Base-by-base conservation (phyloP, 352 stramenopile genomes). In the Plasmopara muralis region DNA sequence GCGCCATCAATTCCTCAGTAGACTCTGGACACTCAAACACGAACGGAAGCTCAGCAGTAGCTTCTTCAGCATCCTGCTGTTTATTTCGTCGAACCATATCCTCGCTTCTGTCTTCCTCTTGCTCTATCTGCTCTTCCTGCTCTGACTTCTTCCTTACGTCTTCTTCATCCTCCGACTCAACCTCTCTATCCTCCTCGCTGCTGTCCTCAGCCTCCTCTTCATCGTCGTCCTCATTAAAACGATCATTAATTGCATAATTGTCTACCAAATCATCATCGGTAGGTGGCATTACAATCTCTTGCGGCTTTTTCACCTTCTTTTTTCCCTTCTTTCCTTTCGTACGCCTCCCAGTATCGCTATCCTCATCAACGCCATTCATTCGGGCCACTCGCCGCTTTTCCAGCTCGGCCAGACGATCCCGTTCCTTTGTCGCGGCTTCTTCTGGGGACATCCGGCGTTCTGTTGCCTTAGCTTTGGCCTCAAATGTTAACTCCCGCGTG, bases 371-470 rank as follows among this genome's bases (percentile, higher is more conserved):
- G n/a, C 92, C 92, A 53, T 95, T 89, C 95, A 98, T 98, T 43
- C 94, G 77, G 5, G 87, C 89, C 16, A 98, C 56, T n/a, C 95
- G 84, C 60, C 93, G 87, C 42, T 88, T 90, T 69, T 98, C 95
- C 14, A 98, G 60, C 57, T 96, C 77, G 7, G 93, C 76, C 18
- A 98, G 68, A 39, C 81, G 72, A 40, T 98, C 89, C 15, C 87
- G 74, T 65, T 98, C 90, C 58, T 93, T 90, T 58, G 93, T 86
- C 48, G 93, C 95, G 28, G 89, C 80, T 59, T 98, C 95, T 65
- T 98, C 95, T 0, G 87, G 79, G 29, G 91, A 97, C 79, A 98
- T 93, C 0, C 87, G 95, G 16, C 95, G 82, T 66, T 98, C 94
- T 14, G 85, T 96, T 5, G 95, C 93, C 45, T 95, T 88, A 0